phyloP scores from a whole-genome alignment of 176 grass and related monocot species.

The Elymus sibiricus region DNA sequence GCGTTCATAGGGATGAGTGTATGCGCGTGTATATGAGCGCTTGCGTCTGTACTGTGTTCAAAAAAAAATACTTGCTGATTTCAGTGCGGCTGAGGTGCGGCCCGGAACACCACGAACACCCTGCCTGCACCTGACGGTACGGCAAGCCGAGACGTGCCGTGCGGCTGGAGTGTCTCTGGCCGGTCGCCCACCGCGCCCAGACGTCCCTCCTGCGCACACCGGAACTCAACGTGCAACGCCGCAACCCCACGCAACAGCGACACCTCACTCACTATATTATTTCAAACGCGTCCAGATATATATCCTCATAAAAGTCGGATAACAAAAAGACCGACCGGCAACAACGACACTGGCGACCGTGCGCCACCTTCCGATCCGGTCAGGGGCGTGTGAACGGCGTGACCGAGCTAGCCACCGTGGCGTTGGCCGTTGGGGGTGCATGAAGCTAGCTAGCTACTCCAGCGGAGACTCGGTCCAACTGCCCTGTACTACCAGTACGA shows the following conservation, averaged over 20 bases:
- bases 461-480: slow-evolving; percentile 4
- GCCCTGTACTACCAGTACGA: background rate
- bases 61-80: too few relatives aligned
- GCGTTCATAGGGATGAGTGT: too few relatives aligned
- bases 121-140: background rate
- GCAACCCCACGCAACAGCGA: background rate
- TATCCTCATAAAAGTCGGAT: background rate
- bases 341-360: background rate
- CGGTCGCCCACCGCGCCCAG: background rate
- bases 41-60: too few relatives aligned
- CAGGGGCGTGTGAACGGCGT: background rate
- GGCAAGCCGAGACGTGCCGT: background rate
- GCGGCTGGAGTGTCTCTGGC: background rate
- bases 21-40: too few relatives aligned
- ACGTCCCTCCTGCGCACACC: background rate
- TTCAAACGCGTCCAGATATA: background rate
- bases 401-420: background rate
- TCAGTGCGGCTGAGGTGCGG: too few relatives aligned
- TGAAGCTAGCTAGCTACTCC: background rate
- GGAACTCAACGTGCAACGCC: background rate
- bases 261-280: background rate
- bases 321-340: background rate
- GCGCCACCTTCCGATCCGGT: background rate
- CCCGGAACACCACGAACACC: too few relatives aligned
- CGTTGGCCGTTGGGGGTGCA: background rate